Conservation (phyloP, 2,329 filamentous ascomycete species). For the Microdochium paspali region DNA sequence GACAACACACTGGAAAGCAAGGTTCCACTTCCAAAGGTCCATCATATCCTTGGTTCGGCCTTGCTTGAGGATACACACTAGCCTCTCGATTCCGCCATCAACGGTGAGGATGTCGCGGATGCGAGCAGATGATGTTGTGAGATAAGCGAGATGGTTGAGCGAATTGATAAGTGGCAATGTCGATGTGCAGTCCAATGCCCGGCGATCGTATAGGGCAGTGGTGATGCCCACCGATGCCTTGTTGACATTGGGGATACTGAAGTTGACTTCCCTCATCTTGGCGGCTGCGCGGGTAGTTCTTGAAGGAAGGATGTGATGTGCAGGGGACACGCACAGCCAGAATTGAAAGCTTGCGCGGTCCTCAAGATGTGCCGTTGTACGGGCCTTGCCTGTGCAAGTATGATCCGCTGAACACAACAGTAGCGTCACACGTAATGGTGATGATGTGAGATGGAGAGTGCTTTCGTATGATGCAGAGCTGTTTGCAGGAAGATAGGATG, state of each 20-base stretch:
- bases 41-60: conserved; percentile 96
- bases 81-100: conserved; percentile 92
- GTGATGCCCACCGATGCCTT: conserved; percentile 99
- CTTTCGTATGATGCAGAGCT: background rate
- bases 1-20: conserved; percentile 97
- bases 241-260: conserved; percentile 98
- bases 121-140: conserved; percentile 93
- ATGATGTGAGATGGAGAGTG: background rate
- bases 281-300: conserved; percentile 3
- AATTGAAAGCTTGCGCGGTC: background rate
- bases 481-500: background rate
- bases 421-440: too few relatives aligned
- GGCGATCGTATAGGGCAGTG: conserved; percentile 92
- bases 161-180: conserved; percentile 98
- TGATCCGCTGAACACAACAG: too few relatives aligned
- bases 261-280: conserved; percentile 99
- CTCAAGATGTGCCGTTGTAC: background rate
- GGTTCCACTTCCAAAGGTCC: conserved; percentile 99
- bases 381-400: too few relatives aligned
- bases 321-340: background rate
- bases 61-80: conserved; percentile 97
- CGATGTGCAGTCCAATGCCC: conserved; percentile 95
- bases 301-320: background rate
- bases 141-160: conserved; percentile 94
- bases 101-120: conserved; percentile 97